A percentile compares a stretch with the other conserved stretches of the same genome.
Evolutionary conservation across 2,329 filamentous ascomycete species (phyloP).

Genomic region (Ophiostoma sp.): DNA sequence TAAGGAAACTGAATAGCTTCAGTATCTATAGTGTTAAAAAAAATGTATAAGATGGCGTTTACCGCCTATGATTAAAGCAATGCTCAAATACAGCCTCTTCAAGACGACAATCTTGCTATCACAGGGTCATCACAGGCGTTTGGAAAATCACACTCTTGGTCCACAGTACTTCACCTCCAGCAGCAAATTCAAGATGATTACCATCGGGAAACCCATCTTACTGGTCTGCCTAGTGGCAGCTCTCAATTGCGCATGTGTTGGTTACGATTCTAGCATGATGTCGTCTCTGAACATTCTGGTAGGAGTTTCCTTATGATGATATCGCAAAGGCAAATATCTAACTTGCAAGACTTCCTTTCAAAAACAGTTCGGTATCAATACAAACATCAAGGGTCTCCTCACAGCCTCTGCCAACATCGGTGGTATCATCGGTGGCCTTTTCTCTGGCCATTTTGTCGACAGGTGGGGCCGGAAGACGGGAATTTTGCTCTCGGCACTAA

Average conservation of each 20-base stretch:
- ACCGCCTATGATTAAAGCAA: too few relatives aligned
- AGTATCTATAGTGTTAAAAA: too few relatives aligned
- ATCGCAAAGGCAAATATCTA: background rate
- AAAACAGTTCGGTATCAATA: background rate
- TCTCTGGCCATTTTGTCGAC: background rate
- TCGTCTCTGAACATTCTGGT: constrained; percentile 4
- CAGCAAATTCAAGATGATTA: background rate
- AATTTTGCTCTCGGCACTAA: background rate
- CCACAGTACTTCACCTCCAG: too few relatives aligned
- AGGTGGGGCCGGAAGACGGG: background rate
- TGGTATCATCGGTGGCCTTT: background rate
- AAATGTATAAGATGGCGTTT: too few relatives aligned
- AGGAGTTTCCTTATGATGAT: background rate
- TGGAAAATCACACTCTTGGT: too few relatives aligned
- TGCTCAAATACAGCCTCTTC: too few relatives aligned
- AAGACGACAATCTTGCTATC: background rate
- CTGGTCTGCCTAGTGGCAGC: constrained; percentile 1
- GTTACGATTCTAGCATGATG: constrained; percentile 1
- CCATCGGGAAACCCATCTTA: background rate
- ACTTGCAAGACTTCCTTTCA: background rate
- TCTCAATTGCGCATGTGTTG: background rate
- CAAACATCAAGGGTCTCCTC: background rate
- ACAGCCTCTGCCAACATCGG: constrained; percentile 1
- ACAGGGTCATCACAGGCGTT: background rate
- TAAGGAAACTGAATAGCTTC: too few relatives aligned